A percentile compares a stretch with the other conserved stretches of the same genome.
Conservation (phyloP, 140 eudicot genomes). For the Ambrosia hybrid region DNA sequence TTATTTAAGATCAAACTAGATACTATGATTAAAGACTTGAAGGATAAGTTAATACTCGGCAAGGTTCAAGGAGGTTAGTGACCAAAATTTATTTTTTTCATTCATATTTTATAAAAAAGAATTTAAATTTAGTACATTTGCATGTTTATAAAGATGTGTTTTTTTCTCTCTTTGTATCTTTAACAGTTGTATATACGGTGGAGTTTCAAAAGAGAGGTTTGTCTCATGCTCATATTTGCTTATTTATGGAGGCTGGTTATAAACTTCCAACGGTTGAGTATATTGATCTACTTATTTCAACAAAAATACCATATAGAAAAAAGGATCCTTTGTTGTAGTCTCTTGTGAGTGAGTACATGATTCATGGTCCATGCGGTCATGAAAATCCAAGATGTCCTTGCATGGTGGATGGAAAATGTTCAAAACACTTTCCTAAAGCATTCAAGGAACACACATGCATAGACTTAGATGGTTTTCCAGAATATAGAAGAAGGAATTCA, state of each 20-base stretch:
- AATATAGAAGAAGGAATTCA: neutral
- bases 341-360: neutral
- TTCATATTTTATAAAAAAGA: no score
- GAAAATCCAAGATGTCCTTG: neutral
- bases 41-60: neutral
- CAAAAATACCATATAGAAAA: neutral
- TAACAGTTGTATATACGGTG: neutral
- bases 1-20: no score
- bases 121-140: no score
- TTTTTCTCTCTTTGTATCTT: no score
- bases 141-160: no score
- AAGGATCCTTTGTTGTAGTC: neutral
- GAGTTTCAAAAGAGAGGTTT: neutral
- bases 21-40: no score
- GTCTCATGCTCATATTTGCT: neutral
- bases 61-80: neutral
- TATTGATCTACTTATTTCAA: neutral
- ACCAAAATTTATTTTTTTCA: no score
- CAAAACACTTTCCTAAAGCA: neutral
- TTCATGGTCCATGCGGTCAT: slow-evolving; percentile 4
- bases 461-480: neutral
- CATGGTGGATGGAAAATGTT: neutral
- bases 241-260: neutral
- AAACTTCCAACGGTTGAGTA: neutral
- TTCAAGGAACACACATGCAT: neutral